Base-by-base conservation (phyloP, 2,329 filamentous ascomycete species). In the Hymenoscyphus fructigenus region DNA sequence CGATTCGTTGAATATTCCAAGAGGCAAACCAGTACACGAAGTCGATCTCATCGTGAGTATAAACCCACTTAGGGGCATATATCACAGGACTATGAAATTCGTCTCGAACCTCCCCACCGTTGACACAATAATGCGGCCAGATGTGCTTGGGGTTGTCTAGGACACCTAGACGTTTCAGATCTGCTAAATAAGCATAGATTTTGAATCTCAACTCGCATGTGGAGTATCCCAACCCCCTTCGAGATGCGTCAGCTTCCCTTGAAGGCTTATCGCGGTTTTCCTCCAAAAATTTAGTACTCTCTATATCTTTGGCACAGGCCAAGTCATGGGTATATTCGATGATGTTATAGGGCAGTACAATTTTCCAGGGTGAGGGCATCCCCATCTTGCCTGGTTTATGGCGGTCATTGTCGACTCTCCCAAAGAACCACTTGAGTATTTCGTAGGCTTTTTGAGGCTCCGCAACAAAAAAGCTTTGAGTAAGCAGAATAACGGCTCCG, bases 21-120 rank as follows among this genome's bases (percentile, higher is more conserved):
- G 79, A 84, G 1, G 83, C 85, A 72, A 88, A 89, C 83, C 84
- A 88, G 67, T 87, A 85, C 10, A 88, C 80, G 32, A 89, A 76
- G 64, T 83, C 86, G 70, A 87, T 83, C 71, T 89, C 87, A 66
- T 89, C 85, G 62, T 85, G 84, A 0, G 80, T 78, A 63, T 87
- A 81, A 57, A 89, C 83, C 1, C 68, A 73, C 3, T 77, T 70
- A 15, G 81, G 80, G 0, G 82, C 83, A 71, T 80, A 82, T 1
- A 83, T 72, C 5, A 88, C 69, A 3, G 79, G 76, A 26, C 72
- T 74, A 6, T 75, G 71, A n/a, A 29, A 15, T 55, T 68, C 66
- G 57, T 67, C 60, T 3, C 58, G 23, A 17, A 59, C 63, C 15
- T 66, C 65, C 14, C 58, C 68, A 2, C 69, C 67, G 7, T 12